Evolutionary conservation across 164 flowering plant genomes (phyloP), one percentile per base, ranked within the genome.

Genomic region (Saururus chinensis): DNA sequence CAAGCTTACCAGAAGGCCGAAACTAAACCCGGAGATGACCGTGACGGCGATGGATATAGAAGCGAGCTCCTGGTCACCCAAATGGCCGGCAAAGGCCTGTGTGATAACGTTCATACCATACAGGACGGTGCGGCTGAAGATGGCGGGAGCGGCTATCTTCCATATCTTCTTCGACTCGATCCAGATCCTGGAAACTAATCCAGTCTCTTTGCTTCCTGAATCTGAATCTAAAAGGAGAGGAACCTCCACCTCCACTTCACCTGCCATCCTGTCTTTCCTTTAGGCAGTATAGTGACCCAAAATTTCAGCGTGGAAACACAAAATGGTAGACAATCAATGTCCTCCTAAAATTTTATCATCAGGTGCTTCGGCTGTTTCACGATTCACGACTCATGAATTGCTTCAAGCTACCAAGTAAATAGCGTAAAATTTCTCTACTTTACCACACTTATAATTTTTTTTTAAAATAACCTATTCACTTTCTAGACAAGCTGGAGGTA

Each of bases 21-120:
- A 79, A 56, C 63, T 74, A 71, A 82, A 78, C 51, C 84, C 85
- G 19, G 78, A 79, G 23, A 84, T 67, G 51, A 84, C 84, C 8
- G 70, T 74, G 64, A 63, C 75, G 60, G 81, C 82, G 10, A 84
- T 79, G 72, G 90, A 79, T 37, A 85, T 62, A 40, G 88, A 67
- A 22, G 88, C 86, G 60, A 85, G 85, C 45, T 82, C 78, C n/a
- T 82, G 74, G 22, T 82, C 83, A 0, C 88, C 86, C 51, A 83
- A 66, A 63, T 83, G 88, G 59, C 88, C 91, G 7, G 82, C 82
- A 55, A 83, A 83, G 30, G 88, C 81, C 66, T 75, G 81, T 21
- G 84, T 79, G 42, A 82, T 61, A 41, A 82, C 69, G 76, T 75
- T 80, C 82, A 82, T 82, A 62, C 79, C 23, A 65, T 20, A 82